phyloP scores from a whole-genome alignment of 352 stramenopile species.

The Pseudoperonospora humuli region DNA sequence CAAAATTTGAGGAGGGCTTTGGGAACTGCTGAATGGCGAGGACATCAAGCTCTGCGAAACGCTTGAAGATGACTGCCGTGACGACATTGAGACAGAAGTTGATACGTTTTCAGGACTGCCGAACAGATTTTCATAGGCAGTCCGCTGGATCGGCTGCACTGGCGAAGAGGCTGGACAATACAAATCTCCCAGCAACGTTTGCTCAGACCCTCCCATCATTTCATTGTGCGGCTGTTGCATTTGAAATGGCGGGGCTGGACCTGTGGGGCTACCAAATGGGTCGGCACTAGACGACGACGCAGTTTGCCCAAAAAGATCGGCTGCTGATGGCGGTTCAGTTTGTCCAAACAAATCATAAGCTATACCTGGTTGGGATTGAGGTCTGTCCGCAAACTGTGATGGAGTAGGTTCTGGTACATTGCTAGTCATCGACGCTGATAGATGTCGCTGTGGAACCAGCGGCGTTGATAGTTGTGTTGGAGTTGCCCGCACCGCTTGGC shows the following conservation, averaged over 20 bases:
- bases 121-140: conserved; percentile 41
- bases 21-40: conserved; percentile 13
- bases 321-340: background rate
- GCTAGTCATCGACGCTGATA: conserved; percentile 16
- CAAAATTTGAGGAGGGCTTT: conserved; percentile 10
- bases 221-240: conserved; percentile 14
- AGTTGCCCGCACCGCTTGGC: conserved; percentile 29
- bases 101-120: conserved; percentile 20
- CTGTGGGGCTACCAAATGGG: conserved; percentile 23
- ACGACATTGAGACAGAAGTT: conserved; percentile 7
- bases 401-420: conserved; percentile 6
- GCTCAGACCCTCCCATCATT: conserved; percentile 12
- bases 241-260: conserved; percentile 24
- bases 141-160: conserved; percentile 23
- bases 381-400: conserved; percentile 8
- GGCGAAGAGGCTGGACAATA: conserved; percentile 29
- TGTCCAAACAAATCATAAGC: conserved; percentile 20
- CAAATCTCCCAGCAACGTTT: conserved; percentile 26
- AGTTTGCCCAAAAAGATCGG: conserved; percentile 14
- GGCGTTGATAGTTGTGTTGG: conserved; percentile 58
- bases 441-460: conserved; percentile 32
- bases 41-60: conserved; percentile 36
- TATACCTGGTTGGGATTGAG: background rate
- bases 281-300: conserved; percentile 10
- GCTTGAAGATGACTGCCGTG: conserved; percentile 33